Percentiles rank a stretch among this genome's conserved stretches.
These are phyloP conservation scores for Lipomyces sp. DNA, from an alignment of 805 yeast genomes.

Conservation along the genomic window DNA sequence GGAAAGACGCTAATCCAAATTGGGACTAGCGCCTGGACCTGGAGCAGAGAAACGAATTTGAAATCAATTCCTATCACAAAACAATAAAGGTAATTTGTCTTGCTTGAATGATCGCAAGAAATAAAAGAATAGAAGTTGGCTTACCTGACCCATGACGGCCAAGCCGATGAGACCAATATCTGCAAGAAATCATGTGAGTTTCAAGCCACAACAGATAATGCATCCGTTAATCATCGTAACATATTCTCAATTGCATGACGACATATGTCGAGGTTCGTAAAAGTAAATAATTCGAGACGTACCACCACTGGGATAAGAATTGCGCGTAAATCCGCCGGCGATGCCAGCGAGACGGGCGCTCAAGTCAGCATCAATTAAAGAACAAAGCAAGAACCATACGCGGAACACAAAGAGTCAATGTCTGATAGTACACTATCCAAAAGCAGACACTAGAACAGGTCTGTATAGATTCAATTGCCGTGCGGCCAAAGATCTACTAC, in stretches of 20 bases:
- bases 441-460: background rate
- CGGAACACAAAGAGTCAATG: background rate
- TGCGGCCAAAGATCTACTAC: background rate
- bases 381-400: background rate
- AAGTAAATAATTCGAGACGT: conserved; percentile 12
- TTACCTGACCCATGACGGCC: conserved; percentile 96
- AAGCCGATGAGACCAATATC: conserved; percentile 98
- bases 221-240: background rate
- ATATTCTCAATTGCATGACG: background rate
- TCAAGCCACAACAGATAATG: background rate
- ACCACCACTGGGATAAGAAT: conserved; percentile 30
- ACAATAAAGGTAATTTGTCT: background rate
- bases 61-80: background rate
- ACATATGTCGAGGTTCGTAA: background rate
- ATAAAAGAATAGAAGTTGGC: conserved; percentile 11
- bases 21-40: conserved; percentile 13
- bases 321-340: conserved; percentile 26
- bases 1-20: conserved; percentile 7
- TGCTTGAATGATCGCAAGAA: background rate
- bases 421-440: background rate
- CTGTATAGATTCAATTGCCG: background rate
- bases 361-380: conserved; percentile 15
- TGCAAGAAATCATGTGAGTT: conserved; percentile 50
- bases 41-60: background rate
- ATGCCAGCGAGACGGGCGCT: conserved; percentile 27